Percentiles rank a stretch among this genome's conserved stretches.
Evolutionary conservation across 78 protist species (phyloP).

Genomic region (Dictyostelium brefeldianum): DNA sequence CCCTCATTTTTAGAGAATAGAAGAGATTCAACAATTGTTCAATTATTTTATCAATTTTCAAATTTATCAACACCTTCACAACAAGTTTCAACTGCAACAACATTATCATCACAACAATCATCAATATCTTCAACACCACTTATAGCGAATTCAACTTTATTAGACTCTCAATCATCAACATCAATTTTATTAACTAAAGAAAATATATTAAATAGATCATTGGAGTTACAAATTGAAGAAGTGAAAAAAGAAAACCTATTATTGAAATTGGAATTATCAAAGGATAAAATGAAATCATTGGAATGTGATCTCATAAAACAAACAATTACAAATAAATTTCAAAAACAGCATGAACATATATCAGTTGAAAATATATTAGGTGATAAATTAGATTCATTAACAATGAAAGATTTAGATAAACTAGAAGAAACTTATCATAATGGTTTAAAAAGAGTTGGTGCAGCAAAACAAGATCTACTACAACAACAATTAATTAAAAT

Average conservation of each 20-base stretch:
- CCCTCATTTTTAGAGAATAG: neutral
- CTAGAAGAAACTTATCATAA: constrained; percentile 40
- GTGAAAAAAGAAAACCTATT: neutral
- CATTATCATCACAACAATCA: too few relatives aligned
- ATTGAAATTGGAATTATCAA: neutral
- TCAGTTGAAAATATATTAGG: constrained; percentile 29
- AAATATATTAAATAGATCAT: constrained; percentile 18
- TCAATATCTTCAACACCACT: neutral
- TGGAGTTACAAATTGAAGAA: constrained; percentile 6
- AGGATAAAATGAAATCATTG: neutral
- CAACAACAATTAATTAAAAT: constrained; percentile 13
- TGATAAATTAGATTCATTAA: neutral
- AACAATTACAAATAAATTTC: neutral
- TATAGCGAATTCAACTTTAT: too few relatives aligned
- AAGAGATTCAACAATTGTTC: neutral
- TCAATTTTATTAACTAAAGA: neutral
- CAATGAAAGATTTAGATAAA: constrained; percentile 23
- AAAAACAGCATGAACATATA: neutral
- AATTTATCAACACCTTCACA: neutral
- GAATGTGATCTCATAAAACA: neutral
- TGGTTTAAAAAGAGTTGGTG: constrained; percentile 23
- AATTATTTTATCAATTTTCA: constrained; percentile 1
- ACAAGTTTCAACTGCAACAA: too few relatives aligned
- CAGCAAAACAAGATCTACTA: constrained; percentile 30
- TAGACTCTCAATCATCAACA: too few relatives aligned